Conservation (phyloP, 495 filamentous ascomycete genomes). For the Aspergillus panamensis region DNA sequence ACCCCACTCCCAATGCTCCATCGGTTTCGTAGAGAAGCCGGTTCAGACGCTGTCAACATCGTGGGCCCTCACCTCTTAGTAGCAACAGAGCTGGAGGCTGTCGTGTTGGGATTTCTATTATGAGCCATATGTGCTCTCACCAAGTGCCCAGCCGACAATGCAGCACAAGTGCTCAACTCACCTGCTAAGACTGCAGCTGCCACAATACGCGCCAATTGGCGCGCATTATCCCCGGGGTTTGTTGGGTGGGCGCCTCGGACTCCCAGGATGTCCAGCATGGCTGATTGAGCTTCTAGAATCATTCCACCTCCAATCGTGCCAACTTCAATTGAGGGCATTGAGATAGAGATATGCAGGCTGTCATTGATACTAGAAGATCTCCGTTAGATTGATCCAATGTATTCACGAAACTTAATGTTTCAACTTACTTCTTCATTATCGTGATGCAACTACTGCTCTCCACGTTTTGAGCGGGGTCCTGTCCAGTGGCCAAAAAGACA, state of each 20-base stretch:
- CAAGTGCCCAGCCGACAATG: slow-evolving; percentile 66
- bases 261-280: slow-evolving; percentile 88
- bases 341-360: slow-evolving; percentile 82
- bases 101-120: background rate
- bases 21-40: too few relatives aligned
- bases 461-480: slow-evolving; percentile 89
- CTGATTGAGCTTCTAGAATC: slow-evolving; percentile 81
- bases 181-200: slow-evolving; percentile 79
- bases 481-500: slow-evolving; percentile 85
- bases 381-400: slow-evolving; percentile 13
- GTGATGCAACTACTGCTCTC: slow-evolving; percentile 91
- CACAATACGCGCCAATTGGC: slow-evolving; percentile 76
- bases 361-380: slow-evolving; percentile 62
- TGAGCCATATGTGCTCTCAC: slow-evolving; percentile 19
- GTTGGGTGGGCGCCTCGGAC: slow-evolving; percentile 79
- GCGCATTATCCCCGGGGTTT: slow-evolving; percentile 78
- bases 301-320: slow-evolving; percentile 89
- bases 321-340: slow-evolving; percentile 89
- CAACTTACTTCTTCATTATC: slow-evolving; percentile 85
- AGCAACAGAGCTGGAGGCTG: background rate
- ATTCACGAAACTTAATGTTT: background rate
- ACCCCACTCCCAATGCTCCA: too few relatives aligned
- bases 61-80: background rate
- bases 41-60: background rate
- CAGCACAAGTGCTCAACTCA: slow-evolving; percentile 76